Percentiles rank a stretch among this genome's conserved stretches.
These are phyloP conservation scores for Solanum hybrid DNA, from an alignment of 305 asterid species.

Conservation along the genomic window DNA sequence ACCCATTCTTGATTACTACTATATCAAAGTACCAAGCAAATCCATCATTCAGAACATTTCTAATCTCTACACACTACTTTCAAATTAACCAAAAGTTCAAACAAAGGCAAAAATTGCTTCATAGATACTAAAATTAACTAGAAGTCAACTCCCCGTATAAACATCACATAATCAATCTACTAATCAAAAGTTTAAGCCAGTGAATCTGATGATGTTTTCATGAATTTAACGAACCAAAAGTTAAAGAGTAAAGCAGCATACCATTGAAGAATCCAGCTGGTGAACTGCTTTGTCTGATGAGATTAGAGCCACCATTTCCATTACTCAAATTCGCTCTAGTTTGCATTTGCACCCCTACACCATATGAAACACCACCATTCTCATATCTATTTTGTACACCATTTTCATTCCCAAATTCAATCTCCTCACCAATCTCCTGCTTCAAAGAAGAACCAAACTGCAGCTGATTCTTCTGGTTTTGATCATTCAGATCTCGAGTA, in stretches of 20 bases:
- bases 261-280: conserved; percentile 88
- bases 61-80: background rate
- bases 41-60: background rate
- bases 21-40: background rate
- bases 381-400: background rate
- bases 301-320: conserved; percentile 34
- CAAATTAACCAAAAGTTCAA: background rate
- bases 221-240: background rate
- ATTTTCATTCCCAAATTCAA: conserved; percentile 18
- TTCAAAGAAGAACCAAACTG: conserved; percentile 21
- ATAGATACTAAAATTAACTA: background rate
- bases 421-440: conserved; percentile 27
- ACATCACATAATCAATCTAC: background rate
- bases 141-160: background rate
- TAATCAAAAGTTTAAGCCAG: background rate
- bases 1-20: background rate
- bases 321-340: conserved; percentile 5
- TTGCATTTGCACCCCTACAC: conserved; percentile 38
- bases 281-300: conserved; percentile 70
- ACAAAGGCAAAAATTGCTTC: background rate
- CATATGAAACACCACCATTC: conserved; percentile 12
- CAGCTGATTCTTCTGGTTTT: conserved; percentile 1
- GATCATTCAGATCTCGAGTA: background rate
- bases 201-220: background rate
- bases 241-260: conserved; percentile 12